Evolutionary conservation across 2,329 filamentous ascomycete genomes (phyloP).

Genomic region (Furcasterigmium furcatum): DNA sequence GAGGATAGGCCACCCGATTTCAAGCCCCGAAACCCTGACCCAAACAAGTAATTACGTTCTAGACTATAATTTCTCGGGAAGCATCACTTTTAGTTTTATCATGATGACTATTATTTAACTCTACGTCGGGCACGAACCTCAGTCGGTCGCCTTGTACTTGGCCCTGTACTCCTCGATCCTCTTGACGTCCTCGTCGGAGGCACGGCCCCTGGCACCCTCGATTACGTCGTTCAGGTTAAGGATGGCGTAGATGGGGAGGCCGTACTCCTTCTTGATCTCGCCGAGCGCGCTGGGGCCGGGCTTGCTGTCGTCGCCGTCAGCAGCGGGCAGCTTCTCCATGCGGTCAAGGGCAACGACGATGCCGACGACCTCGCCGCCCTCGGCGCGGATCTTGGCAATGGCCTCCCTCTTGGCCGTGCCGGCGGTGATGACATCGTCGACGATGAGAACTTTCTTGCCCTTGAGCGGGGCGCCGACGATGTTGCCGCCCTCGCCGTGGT

Average conservation of each 20-base stretch:
- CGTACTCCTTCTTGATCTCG: constrained; percentile 78
- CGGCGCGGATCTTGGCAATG: constrained; percentile 80
- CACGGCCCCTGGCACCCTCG: constrained; percentile 59
- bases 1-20: no score
- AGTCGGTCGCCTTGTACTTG: constrained; percentile 61
- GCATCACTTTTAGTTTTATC: constrained; percentile 3
- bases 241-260: constrained; percentile 80
- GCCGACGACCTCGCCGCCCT: constrained; percentile 81
- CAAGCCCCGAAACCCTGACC: no score
- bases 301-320: constrained; percentile 64
- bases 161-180: constrained; percentile 71
- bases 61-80: neutral
- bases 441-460: constrained; percentile 82
- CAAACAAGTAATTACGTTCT: no score
- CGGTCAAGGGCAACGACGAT: constrained; percentile 88
- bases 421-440: constrained; percentile 96
- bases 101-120: constrained; percentile 7
- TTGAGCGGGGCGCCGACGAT: constrained; percentile 86
- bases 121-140: constrained; percentile 9
- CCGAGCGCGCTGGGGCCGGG: constrained; percentile 79
- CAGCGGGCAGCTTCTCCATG: constrained; percentile 72
- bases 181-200: constrained; percentile 59
- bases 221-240: constrained; percentile 83
- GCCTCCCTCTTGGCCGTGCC: constrained; percentile 93
- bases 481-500: constrained; percentile 89